Conservation (phyloP, 2,329 filamentous ascomycete species). For the Tolypocladium ovalisporum region DNA sequence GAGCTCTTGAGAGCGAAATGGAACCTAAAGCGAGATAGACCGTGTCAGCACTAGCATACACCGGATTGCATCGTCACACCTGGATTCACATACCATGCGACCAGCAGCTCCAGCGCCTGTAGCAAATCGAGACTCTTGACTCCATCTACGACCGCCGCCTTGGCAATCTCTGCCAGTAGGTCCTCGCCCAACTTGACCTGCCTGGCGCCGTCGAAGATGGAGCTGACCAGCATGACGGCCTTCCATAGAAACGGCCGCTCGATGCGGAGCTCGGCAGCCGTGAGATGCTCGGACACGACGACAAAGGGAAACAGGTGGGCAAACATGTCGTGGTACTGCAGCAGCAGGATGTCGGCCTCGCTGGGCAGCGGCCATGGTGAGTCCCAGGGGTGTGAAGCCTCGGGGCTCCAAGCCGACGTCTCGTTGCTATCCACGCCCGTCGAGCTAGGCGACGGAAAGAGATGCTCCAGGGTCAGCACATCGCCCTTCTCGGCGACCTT, state of each 20-base stretch:
- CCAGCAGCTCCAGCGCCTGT: conserved; percentile 32
- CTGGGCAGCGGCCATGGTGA: conserved; percentile 28
- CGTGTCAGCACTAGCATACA: not conserved
- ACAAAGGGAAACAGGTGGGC: conserved; percentile 34
- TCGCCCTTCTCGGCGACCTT: conserved; percentile 8
- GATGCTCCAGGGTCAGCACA: conserved; percentile 19
- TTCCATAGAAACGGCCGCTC: conserved; percentile 37
- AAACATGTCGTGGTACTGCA: conserved; percentile 21
- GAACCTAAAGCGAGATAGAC: conserved; percentile 20
- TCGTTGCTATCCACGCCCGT: conserved; percentile 11
- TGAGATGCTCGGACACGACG: conserved; percentile 24
- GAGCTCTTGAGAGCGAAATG: conserved; percentile 37
- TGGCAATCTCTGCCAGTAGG: conserved; percentile 30
- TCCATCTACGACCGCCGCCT: conserved; percentile 28
- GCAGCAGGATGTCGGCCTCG: conserved; percentile 30
- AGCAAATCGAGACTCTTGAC: conserved; percentile 34
- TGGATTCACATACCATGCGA: conserved; percentile 35
- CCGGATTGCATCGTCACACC: no score
- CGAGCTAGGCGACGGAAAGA: conserved; percentile 21
- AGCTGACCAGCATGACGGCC: conserved; percentile 33
- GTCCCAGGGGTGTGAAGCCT: conserved; percentile 12
- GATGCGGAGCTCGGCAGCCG: conserved; percentile 23
- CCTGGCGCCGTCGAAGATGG: conserved; percentile 29
- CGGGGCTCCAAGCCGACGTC: conserved; percentile 10
- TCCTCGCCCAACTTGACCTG: conserved; percentile 32